Evolutionary conservation across 2,329 filamentous ascomycete genomes (phyloP), one percentile per base, ranked within the genome.

Genomic region (Tolypocladium album): DNA sequence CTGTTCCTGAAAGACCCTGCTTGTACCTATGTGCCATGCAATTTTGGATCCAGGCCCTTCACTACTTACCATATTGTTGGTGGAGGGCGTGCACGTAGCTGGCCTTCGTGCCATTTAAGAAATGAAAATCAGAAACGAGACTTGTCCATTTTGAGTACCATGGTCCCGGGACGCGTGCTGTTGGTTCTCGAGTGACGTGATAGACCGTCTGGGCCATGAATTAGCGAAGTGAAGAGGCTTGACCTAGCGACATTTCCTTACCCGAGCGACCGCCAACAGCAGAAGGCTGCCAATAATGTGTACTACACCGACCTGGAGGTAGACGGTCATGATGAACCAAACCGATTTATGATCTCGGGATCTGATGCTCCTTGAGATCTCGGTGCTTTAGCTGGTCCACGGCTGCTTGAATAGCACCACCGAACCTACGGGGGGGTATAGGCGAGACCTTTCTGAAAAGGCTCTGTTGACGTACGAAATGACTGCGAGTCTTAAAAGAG

Each of bases 141-240:
- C 59, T 57, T 12, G 66, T 69, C 55, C 61, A 68, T 55, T 60
- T 66, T 1, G 64, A 57, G 42, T 69, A 65, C 67, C 67, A 69
- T 12, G 67, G 67, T 2, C 67, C 67, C 0, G 67, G 67, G 7
- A 68, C 57, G 31, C 59, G 64, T 36, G 64, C 62, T 4, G 60
- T 55, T 17, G 65, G 61, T 39, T 57, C 42, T 7, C 57, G 40
- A 24, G 52, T 24, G n/a, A 61, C 42, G 17, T 45, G 42, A 38
- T 34, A 27, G 2, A 58, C 45, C 5, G 20, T 39, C 53, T 57
- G 55, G 43, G 12, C 12, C 2, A 22, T 15, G 5, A 12, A 5
- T 45, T 17, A 57, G 31, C n/a, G 12, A 27, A 13, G 24, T 34
- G 22, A 8, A n/a, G 17, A 6, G 9, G 24, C 27, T 9, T 20